Percentiles rank a stretch among this genome's conserved stretches.
These are phyloP conservation scores for Multifurca ochricompacta DNA, from an alignment of 768 basidiomycete genomes.

Conservation along the genomic window DNA sequence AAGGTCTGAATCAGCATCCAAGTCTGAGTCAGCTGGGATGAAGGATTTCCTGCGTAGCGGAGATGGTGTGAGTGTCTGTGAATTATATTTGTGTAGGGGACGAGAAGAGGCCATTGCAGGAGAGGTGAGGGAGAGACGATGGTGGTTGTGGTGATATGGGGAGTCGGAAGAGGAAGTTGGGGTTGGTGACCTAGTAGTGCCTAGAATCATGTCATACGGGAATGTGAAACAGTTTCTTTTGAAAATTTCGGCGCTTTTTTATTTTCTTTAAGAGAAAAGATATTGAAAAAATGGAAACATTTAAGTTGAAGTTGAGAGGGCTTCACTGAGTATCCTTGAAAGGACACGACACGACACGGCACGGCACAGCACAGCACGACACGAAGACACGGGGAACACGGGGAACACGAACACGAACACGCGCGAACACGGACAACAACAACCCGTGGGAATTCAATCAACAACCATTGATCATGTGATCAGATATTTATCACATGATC, in stretches of 20 bases:
- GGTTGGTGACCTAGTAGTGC: background rate
- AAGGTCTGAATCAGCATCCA: constrained; percentile 13
- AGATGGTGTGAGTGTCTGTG: constrained; percentile 18
- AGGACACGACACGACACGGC: too few species aligned
- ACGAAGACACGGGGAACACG: too few species aligned
- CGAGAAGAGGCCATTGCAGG: constrained; percentile 12
- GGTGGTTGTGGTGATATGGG: background rate
- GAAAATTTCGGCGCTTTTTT: background rate
- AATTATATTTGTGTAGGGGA: constrained; percentile 1
- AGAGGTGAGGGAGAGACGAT: background rate
- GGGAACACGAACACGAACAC: too few species aligned
- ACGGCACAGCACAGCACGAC: too few species aligned
- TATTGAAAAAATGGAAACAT: too few species aligned
- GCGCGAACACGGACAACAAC: background rate
- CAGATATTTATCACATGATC: constrained; percentile 14
- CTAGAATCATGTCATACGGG: constrained; percentile 7
- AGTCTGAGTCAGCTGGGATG: constrained; percentile 7
- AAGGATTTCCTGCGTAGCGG: constrained; percentile 19
- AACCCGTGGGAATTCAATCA: constrained; percentile 18
- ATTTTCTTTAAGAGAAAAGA: too few species aligned
- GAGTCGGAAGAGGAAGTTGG: background rate
- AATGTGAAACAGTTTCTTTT: background rate
- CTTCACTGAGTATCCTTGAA: too few species aligned
- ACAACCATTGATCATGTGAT: constrained; percentile 16
- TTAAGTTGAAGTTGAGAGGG: too few species aligned